phyloP scores from a whole-genome alignment of 2,329 filamentous ascomycete species.

The Sclerotinia trifoliorum region DNA sequence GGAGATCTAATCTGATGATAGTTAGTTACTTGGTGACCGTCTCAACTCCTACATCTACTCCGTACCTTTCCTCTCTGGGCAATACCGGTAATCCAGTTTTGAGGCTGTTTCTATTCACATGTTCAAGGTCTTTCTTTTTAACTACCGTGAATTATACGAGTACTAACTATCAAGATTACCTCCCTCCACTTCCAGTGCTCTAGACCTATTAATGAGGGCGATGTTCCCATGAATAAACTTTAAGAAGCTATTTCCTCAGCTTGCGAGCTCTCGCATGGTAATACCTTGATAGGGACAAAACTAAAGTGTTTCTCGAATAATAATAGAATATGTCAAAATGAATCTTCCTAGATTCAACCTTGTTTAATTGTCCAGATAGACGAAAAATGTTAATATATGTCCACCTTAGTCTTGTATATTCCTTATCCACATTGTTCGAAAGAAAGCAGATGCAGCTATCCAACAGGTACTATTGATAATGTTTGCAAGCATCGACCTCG shows the following conservation, averaged over 20 bases:
- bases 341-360: conserved; percentile 5
- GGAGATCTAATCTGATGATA: conserved; percentile 20
- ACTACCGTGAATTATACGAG: neutral
- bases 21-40: conserved; percentile 4
- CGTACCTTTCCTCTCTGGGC: conserved; percentile 1
- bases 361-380: conserved; percentile 14
- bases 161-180: neutral
- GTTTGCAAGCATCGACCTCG: conserved; percentile 2
- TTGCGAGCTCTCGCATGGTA: neutral
- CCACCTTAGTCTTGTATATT: neutral
- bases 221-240: neutral
- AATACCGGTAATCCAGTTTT: neutral
- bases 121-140: neutral
- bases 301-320: conserved; percentile 8
- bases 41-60: neutral
- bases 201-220: neutral
- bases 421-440: conserved; percentile 2
- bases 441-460: neutral
- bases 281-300: neutral
- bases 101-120: conserved; percentile 2
- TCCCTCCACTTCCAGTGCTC: neutral
- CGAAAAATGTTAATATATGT: neutral
- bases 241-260: neutral
- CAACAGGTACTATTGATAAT: neutral
- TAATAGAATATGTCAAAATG: conserved; percentile 12